Evolutionary conservation across 2,329 filamentous ascomycete species (phyloP).

Genomic region (Metarhizium humberi): DNA sequence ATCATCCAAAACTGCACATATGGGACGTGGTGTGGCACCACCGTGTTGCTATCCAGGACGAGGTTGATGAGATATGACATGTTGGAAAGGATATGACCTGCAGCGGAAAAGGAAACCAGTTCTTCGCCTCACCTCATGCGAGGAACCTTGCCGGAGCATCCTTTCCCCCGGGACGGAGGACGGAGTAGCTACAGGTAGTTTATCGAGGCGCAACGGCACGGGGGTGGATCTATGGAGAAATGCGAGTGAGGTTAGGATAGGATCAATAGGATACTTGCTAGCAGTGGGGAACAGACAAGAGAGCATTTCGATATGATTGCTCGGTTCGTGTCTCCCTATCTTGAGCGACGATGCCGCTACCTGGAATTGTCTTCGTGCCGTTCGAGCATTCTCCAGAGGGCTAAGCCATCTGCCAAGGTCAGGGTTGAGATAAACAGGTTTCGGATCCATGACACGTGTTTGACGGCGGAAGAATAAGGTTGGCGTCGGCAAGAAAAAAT

Average conservation of each 20-base stretch:
- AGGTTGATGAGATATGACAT: not conserved
- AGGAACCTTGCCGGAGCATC: too few species aligned
- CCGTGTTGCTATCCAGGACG: not conserved
- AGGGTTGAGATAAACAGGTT: too few species aligned
- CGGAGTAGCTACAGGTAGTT: not conserved
- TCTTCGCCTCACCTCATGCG: too few species aligned
- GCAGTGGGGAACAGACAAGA: too few species aligned
- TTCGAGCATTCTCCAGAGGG: not conserved
- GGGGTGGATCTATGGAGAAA: not conserved
- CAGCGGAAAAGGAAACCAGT: not conserved
- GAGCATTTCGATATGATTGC: not conserved
- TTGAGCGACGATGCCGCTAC: not conserved
- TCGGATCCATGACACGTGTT: too few species aligned
- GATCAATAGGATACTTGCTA: too few species aligned
- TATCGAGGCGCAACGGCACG: not conserved
- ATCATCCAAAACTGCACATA: not conserved
- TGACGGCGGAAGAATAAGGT: too few species aligned
- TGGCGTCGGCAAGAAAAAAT: too few species aligned
- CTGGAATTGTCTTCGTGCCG: not conserved
- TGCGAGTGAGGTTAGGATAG: too few species aligned
- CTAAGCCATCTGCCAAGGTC: too few species aligned
- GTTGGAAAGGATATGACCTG: not conserved
- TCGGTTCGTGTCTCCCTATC: not conserved
- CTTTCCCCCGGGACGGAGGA: too few species aligned
- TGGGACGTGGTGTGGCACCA: not conserved